Conservation (phyloP, 768 basidiomycete species). For the Sistotremastrum niveocremeum region DNA sequence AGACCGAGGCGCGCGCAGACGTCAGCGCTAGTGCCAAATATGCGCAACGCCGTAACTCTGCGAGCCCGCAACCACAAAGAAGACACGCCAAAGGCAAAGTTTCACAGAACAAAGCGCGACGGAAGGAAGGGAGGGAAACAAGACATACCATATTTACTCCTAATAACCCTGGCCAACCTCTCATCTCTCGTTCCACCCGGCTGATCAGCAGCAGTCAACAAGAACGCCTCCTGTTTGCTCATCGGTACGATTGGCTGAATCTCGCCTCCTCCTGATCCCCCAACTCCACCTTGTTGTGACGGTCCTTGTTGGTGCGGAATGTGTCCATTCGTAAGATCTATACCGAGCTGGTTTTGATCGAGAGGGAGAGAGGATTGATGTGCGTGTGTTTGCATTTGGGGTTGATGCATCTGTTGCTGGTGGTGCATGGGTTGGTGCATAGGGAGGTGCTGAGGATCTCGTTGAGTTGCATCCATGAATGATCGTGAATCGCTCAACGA, state of each 20-base stretch:
- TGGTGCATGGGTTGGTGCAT: constrained; percentile 4
- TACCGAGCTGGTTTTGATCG: neutral
- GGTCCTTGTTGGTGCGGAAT: no score
- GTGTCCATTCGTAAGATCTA: no score
- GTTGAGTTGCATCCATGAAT: constrained; percentile 1
- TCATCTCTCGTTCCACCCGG: constrained; percentile 83
- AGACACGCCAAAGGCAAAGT: no score
- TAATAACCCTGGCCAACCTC: constrained; percentile 79
- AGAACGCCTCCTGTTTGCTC: constrained; percentile 75
- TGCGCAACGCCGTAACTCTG: no score
- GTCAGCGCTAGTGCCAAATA: no score
- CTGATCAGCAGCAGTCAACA: constrained; percentile 91
- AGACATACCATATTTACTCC: constrained; percentile 58
- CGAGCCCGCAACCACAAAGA: no score
- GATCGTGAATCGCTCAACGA: no score
- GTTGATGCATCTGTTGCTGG: constrained; percentile 11
- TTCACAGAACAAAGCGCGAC: no score
- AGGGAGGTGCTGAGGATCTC: constrained; percentile 16
- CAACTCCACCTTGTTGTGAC: no score
- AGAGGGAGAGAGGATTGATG: constrained; percentile 22
- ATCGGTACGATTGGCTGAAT: constrained; percentile 47
- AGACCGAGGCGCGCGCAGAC: no score
- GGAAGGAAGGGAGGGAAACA: no score
- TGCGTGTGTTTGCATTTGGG: constrained; percentile 7
- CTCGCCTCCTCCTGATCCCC: no score